These are phyloP conservation scores for Clonostachys chloroleuca DNA, from an alignment of 2,329 filamentous ascomycete species.

Conservation along the genomic window DNA sequence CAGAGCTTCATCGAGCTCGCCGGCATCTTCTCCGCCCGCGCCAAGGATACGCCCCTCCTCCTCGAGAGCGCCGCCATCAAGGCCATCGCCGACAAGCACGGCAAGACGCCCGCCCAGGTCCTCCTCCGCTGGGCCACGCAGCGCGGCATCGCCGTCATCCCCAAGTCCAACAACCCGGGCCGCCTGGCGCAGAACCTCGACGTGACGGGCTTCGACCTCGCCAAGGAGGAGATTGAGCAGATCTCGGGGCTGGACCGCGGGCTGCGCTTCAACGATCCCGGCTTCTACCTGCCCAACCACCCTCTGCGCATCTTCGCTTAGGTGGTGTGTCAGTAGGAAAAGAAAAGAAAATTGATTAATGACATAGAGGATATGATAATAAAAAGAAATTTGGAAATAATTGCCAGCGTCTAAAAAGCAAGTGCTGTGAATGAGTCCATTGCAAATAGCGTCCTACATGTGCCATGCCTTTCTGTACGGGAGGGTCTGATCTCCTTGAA, in stretches of 20 bases:
- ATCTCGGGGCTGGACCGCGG: conserved; percentile 49
- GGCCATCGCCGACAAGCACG: conserved; percentile 45
- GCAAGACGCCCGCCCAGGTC: conserved; percentile 60
- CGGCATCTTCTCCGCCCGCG: not conserved
- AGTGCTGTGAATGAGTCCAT: too few relatives aligned
- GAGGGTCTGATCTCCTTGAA: too few relatives aligned
- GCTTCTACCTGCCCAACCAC: conserved; percentile 27
- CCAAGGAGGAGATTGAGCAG: conserved; percentile 46
- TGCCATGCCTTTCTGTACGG: too few relatives aligned
- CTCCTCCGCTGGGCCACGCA: conserved; percentile 65
- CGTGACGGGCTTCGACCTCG: conserved; percentile 49
- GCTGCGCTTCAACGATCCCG: conserved; percentile 58
- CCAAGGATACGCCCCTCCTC: conserved; percentile 11
- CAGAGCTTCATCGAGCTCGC: conserved; percentile 30
- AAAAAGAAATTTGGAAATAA: too few relatives aligned
- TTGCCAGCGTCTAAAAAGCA: too few relatives aligned
- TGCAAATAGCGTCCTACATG: too few relatives aligned
- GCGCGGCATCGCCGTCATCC: conserved; percentile 57
- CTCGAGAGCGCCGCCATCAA: conserved; percentile 34
- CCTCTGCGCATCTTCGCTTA: conserved; percentile 45
- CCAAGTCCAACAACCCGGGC: conserved; percentile 52
- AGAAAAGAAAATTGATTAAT: not conserved
- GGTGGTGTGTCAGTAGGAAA: not conserved
- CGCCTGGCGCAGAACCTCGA: conserved; percentile 52
- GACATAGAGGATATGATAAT: too few relatives aligned